Evolutionary conservation across 352 stramenopile species (phyloP).

Genomic region (Phytophthora vignae): DNA sequence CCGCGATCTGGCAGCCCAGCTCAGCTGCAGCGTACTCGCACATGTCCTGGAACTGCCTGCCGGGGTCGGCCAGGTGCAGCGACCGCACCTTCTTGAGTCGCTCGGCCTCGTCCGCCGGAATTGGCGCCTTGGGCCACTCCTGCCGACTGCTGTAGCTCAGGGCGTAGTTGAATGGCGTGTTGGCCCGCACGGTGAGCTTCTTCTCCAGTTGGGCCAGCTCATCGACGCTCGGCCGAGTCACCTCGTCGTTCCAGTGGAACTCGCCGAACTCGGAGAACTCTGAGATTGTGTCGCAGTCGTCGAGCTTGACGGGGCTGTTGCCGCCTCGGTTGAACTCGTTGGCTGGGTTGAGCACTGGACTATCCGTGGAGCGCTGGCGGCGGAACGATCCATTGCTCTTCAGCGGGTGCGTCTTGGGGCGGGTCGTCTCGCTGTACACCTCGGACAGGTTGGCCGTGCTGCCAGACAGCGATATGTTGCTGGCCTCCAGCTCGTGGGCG

Average conservation of each 20-base stretch:
- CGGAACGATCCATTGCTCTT: conserved; percentile 42
- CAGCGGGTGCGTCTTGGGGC: conserved; percentile 60
- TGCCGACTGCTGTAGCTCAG: conserved; percentile 84
- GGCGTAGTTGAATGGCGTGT: conserved; percentile 84
- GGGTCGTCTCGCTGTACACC: conserved; percentile 54
- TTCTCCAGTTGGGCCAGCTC: conserved; percentile 70
- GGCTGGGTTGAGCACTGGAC: conserved; percentile 26
- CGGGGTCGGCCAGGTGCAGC: conserved; percentile 79
- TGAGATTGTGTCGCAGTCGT: conserved; percentile 31
- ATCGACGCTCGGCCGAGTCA: conserved; percentile 48
- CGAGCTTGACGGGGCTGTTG: conserved; percentile 27
- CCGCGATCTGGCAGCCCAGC: conserved; percentile 81
- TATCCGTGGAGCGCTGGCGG: conserved; percentile 24
- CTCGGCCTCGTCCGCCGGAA: conserved; percentile 68
- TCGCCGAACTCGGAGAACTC: conserved; percentile 55
- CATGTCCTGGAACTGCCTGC: conserved; percentile 89
- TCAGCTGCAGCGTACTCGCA: conserved; percentile 85
- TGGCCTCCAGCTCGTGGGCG: conserved; percentile 60
- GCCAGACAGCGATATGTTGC: conserved; percentile 34
- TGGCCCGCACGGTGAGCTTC: conserved; percentile 69
- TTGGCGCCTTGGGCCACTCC: conserved; percentile 82
- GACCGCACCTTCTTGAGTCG: conserved; percentile 78
- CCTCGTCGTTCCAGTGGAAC: conserved; percentile 53
- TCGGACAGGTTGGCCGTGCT: conserved; percentile 56
- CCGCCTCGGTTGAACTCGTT: conserved; percentile 60